Conservation (phyloP, 345 rosid genomes). For the Rhodomyrtus tomentosa region DNA sequence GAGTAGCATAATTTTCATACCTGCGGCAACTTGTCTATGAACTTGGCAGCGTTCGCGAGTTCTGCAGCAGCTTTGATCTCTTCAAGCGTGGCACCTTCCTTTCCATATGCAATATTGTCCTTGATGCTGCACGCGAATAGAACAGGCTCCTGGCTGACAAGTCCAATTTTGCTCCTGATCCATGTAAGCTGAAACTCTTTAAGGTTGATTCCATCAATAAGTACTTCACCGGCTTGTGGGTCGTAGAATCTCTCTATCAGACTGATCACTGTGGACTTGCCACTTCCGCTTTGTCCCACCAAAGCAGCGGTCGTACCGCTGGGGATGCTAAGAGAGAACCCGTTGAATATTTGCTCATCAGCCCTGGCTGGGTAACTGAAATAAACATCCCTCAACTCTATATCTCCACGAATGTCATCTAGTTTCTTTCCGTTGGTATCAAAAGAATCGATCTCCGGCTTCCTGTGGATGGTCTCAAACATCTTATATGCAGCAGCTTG, state of each 20-base stretch:
- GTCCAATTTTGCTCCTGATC: constrained; percentile 22
- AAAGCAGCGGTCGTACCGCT: constrained; percentile 22
- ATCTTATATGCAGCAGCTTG: constrained; percentile 24
- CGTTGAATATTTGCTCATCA: constrained; percentile 17
- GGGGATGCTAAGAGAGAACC: constrained; percentile 17
- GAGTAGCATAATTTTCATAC: not conserved
- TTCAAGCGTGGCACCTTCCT: constrained; percentile 19
- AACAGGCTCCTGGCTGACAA: constrained; percentile 29
- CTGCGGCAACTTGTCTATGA: constrained; percentile 33
- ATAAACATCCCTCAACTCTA: constrained; percentile 16
- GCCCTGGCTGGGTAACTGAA: constrained; percentile 35
- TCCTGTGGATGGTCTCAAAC: constrained; percentile 24
- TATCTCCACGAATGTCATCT: constrained; percentile 17
- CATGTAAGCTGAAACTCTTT: constrained; percentile 23
- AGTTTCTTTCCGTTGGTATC: constrained; percentile 11
- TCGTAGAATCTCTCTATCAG: constrained; percentile 29
- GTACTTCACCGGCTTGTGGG: constrained; percentile 18
- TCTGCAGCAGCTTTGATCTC: constrained; percentile 22
- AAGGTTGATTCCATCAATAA: constrained; percentile 18
- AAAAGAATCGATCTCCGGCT: constrained; percentile 22
- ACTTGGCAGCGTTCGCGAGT: constrained; percentile 30
- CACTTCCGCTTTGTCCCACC: constrained; percentile 39
- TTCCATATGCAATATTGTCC: constrained; percentile 27
- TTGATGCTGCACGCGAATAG: constrained; percentile 21
- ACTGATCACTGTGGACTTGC: constrained; percentile 24